These are phyloP conservation scores for Trichoderma endophyticum DNA, from an alignment of 2,329 filamentous ascomycete species.

Conservation along the genomic window DNA sequence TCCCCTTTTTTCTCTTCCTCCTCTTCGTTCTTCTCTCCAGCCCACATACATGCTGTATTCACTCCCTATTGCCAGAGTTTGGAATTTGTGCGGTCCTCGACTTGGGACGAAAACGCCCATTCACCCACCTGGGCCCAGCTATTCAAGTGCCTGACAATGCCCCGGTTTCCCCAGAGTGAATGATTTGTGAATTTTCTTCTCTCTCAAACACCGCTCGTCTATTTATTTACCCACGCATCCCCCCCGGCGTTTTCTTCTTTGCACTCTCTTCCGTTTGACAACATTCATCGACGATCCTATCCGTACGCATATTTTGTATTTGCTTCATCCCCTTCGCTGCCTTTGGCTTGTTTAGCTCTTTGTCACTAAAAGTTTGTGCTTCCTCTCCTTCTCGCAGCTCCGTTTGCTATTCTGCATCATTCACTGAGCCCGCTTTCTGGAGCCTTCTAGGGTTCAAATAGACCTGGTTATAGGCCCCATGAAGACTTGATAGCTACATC, in stretches of 20 bases:
- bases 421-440: not conserved
- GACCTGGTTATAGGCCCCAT: not conserved
- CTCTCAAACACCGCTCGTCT: not conserved
- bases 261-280: not conserved
- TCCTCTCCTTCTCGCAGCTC: not conserved
- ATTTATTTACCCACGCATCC: not conserved
- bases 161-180: not conserved
- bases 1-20: not conserved
- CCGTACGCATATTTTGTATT: not conserved
- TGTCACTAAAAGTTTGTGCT: not conserved
- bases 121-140: not conserved
- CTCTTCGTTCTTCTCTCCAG: not conserved
- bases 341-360: conserved; percentile 2
- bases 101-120: conserved; percentile 2
- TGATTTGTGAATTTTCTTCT: not conserved
- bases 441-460: not conserved
- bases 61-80: not conserved
- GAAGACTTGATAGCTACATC: not conserved
- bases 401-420: not conserved
- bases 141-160: not conserved
- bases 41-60: not conserved
- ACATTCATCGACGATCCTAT: not conserved
- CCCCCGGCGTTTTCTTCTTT: not conserved
- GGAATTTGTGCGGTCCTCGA: not conserved
- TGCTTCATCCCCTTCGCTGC: not conserved